A percentile compares a stretch with the other conserved stretches of the same genome.
Evolutionary conservation across 768 basidiomycete species (phyloP).

Genomic region (Steccherinum ochraceum): DNA sequence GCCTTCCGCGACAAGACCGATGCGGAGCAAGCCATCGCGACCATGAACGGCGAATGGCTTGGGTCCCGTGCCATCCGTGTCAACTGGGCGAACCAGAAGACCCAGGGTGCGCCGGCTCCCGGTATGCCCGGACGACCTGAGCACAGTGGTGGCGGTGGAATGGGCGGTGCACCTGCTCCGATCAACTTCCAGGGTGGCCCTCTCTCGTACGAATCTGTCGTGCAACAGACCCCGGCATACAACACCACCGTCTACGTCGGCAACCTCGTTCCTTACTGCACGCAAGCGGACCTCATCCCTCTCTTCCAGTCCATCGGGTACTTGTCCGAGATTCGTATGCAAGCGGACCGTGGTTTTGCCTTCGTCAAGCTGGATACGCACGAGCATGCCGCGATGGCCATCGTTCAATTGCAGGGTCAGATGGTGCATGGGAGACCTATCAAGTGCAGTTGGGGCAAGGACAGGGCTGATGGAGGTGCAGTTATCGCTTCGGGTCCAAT

Average conservation of each 20-base stretch:
- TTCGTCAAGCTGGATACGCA: conserved; percentile 99
- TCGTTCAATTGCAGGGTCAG: conserved; percentile 93
- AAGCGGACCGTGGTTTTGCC: conserved; percentile 96
- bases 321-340: conserved; percentile 98
- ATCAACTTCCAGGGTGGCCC: conserved; percentile 89
- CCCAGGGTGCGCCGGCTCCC: conserved; percentile 53
- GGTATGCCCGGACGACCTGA: conserved; percentile 3
- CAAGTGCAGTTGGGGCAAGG: conserved; percentile 99
- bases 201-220: conserved; percentile 88
- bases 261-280: conserved; percentile 95
- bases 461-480: conserved; percentile 69
- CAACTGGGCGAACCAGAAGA: conserved; percentile 99
- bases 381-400: conserved; percentile 97
- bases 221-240: conserved; percentile 87
- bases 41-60: conserved; percentile 99
- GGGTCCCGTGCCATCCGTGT: conserved; percentile 97
- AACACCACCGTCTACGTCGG: conserved; percentile 98
- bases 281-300: conserved; percentile 95
- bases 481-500: conserved; percentile 42
- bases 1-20: conserved; percentile 99
- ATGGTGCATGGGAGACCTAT: conserved; percentile 96
- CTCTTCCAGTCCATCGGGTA: conserved; percentile 99
- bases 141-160: conserved; percentile 5
- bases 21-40: conserved; percentile 97
- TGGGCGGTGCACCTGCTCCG: conserved; percentile 65